phyloP scores from a whole-genome alignment of 2,329 filamentous ascomycete species.

The Alternaria incomplexa region DNA sequence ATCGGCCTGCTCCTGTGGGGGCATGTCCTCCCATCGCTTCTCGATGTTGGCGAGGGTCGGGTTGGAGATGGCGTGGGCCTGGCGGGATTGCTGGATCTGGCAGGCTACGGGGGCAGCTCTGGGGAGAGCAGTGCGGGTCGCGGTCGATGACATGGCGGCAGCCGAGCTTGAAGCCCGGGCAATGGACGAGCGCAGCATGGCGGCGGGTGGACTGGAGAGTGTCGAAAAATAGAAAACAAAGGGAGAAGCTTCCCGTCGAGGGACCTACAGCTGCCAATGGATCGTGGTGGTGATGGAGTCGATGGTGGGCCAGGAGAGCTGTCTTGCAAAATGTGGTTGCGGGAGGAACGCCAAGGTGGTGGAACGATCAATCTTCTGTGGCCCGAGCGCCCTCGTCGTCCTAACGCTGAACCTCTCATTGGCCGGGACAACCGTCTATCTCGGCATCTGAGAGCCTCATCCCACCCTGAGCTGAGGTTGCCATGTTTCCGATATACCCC shows the following conservation, averaged over 20 bases:
- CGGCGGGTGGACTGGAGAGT: constrained; percentile 48
- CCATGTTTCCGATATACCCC: not conserved
- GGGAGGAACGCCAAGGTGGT: constrained; percentile 19
- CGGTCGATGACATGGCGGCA: constrained; percentile 42
- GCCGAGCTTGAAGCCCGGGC: constrained; percentile 47
- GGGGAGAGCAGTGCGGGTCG: constrained; percentile 43
- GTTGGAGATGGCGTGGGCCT: constrained; percentile 94
- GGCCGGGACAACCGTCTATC: not conserved
- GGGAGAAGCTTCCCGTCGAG: constrained; percentile 43
- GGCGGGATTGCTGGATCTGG: constrained; percentile 61
- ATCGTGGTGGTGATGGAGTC: constrained; percentile 42
- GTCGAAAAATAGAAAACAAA: constrained; percentile 41
- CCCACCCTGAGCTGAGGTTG: not conserved
- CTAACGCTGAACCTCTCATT: constrained; percentile 3
- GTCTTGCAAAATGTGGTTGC: constrained; percentile 25
- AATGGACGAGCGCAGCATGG: constrained; percentile 51
- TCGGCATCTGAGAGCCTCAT: not conserved
- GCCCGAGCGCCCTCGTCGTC: not conserved
- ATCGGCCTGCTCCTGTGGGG: constrained; percentile 98
- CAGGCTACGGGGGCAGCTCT: constrained; percentile 46
- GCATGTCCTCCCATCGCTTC: constrained; percentile 99
- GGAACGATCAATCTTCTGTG: constrained; percentile 11
- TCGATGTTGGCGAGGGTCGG: constrained; percentile 97
- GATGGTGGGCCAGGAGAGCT: constrained; percentile 33
- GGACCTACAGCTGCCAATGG: constrained; percentile 47